Evolutionary conservation across 2,329 filamentous ascomycete species (phyloP), one percentile per base, ranked within the genome.

Genomic region (Fusarium sp.): DNA sequence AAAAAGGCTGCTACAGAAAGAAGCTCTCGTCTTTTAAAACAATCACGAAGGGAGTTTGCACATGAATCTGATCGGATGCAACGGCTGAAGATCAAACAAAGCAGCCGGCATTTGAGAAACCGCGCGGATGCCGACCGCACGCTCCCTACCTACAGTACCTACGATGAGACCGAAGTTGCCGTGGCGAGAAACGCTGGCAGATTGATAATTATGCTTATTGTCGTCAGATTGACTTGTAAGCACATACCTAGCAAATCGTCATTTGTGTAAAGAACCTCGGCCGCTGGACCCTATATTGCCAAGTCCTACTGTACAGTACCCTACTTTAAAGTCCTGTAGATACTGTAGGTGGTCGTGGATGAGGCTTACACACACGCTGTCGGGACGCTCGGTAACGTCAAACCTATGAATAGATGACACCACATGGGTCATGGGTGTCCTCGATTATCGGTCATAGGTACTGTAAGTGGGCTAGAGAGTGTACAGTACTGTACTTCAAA

Each of bases 101-200:
- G 47, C 46, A 31, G 45, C 50, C 57, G 58, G 62, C 52, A 50
- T 54, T 63, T 54, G 41, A 57, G 36, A 40, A 20, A 47, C 40
- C 40, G 33, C 31, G 48, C 48, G 62, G 59, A 53, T 43, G 47
- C 51, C 52, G 68, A 57, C 40, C 40, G 39, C 25, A 51, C 25
- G 36, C 31, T 33, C 5, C 31, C 31, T 33, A 4, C 29, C 7
- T 10, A 31, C 29, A 9, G 29, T 49, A 33, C 18, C 46, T 62
- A 41, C 23, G 37, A 35, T 43, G 54, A 39, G 23, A 47, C 70
- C 70, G 70, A 72, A 39, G 50, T 46, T 72, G 50, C 70, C 70
- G 70, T 61, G 66, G 54, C 37, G 18, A 41, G 39, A 33, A 49
- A 42, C 31, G 20, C 18, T 47, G 45, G 14, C 13, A 36, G 37